These are phyloP conservation scores for Debaryomyces subglobosus DNA, from an alignment of 1,139 yeast genomes.

Conservation along the genomic window DNA sequence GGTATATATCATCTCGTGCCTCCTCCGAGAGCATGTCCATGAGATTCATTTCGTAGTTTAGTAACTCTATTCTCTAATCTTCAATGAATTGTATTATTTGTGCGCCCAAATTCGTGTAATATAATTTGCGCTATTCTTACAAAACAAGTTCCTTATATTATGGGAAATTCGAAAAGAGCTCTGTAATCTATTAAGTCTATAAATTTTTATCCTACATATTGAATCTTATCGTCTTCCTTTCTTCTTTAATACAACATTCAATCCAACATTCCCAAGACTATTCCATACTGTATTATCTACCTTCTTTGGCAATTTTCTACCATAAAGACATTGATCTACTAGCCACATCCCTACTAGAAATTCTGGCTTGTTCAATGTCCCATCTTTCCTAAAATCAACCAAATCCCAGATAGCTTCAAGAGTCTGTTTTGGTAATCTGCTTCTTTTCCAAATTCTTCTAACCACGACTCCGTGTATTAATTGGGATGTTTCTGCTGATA, in stretches of 20 bases:
- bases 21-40: constrained; percentile 38
- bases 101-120: constrained; percentile 1
- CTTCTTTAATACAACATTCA: constrained; percentile 42
- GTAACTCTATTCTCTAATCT: background rate
- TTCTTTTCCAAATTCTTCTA: constrained; percentile 76
- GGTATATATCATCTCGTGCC: constrained; percentile 19
- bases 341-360: constrained; percentile 95
- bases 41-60: constrained; percentile 31
- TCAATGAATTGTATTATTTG: background rate
- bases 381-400: constrained; percentile 77
- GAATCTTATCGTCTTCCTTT: constrained; percentile 23
- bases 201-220: background rate
- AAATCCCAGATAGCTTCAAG: constrained; percentile 74
- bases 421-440: constrained; percentile 66
- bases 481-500: constrained; percentile 36
- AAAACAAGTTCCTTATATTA: too few species aligned
- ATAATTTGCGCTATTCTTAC: too few species aligned
- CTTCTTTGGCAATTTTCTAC: constrained; percentile 77
- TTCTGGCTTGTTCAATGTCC: constrained; percentile 76
- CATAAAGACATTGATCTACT: constrained; percentile 93
- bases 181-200: constrained; percentile 5
- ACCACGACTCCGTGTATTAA: constrained; percentile 71
- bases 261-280: constrained; percentile 57
- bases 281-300: constrained; percentile 66
- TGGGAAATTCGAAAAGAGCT: background rate